phyloP scores from a whole-genome alignment of 2,329 filamentous ascomycete genomes.

The Fusarium hainanense region DNA sequence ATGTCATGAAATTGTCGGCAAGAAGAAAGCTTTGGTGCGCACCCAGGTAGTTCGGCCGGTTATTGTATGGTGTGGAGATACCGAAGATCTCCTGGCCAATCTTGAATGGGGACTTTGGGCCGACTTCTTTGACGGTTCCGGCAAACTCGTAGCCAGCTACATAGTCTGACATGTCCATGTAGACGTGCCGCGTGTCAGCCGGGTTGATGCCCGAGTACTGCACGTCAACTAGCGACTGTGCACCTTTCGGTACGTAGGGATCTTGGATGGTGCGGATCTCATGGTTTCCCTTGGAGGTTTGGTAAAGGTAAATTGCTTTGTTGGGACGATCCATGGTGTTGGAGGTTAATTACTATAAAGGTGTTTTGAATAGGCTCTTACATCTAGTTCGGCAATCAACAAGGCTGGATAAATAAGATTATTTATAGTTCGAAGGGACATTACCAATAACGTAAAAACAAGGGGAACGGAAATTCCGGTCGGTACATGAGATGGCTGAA shows the following conservation, averaged over 20 bases:
- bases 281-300: neutral
- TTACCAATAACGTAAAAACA: neutral
- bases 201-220: slow-evolving; percentile 32
- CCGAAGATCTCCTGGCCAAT: slow-evolving; percentile 18
- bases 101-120: slow-evolving; percentile 10
- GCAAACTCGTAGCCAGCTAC: slow-evolving; percentile 25
- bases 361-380: accelerated
- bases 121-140: neutral
- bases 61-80: slow-evolving; percentile 8
- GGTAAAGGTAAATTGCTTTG: slow-evolving; percentile 11
- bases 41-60: slow-evolving; percentile 14
- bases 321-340: neutral
- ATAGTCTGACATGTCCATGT: slow-evolving; percentile 4
- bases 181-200: slow-evolving; percentile 27
- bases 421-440: neutral
- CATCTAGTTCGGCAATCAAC: neutral
- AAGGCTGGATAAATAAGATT: too few species aligned
- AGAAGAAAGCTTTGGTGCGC: slow-evolving; percentile 29
- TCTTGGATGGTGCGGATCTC: neutral
- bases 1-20: slow-evolving; percentile 11
- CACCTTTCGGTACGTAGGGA: neutral
- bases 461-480: neutral
- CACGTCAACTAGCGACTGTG: slow-evolving; percentile 25
- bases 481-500: neutral
- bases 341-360: neutral